Percentiles rank a stretch among this genome's conserved stretches.
These are phyloP conservation scores for Termitomyces sp. DNA, from an alignment of 768 basidiomycete species.

Conservation along the genomic window DNA sequence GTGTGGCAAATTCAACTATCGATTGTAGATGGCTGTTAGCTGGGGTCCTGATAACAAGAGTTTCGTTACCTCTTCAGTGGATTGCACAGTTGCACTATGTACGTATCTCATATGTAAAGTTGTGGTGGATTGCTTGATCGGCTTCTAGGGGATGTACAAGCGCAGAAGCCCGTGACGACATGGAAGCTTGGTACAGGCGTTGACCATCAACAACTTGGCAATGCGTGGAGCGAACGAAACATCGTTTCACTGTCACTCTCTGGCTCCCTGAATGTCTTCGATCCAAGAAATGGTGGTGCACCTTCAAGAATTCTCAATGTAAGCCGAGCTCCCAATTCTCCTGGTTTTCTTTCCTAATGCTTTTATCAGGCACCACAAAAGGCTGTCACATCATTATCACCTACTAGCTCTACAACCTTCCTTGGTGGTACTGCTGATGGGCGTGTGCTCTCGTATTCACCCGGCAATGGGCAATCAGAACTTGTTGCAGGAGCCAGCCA, in stretches of 20 bases:
- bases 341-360: neutral
- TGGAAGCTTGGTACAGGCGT: slow-evolving; percentile 78
- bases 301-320: slow-evolving; percentile 62
- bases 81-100: slow-evolving; percentile 88
- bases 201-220: slow-evolving; percentile 81
- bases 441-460: slow-evolving; percentile 62
- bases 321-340: slow-evolving; percentile 13
- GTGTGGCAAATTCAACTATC: neutral
- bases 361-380: slow-evolving; percentile 70
- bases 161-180: slow-evolving; percentile 58
- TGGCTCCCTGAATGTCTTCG: slow-evolving; percentile 80
- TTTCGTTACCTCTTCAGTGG: slow-evolving; percentile 80
- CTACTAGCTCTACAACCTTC: slow-evolving; percentile 54
- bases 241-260: slow-evolving; percentile 83
- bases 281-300: slow-evolving; percentile 61
- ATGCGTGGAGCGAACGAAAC: slow-evolving; percentile 72
- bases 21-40: slow-evolving; percentile 59
- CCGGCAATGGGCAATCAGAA: slow-evolving; percentile 39
- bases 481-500: slow-evolving; percentile 64
- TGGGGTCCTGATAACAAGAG: slow-evolving; percentile 77
- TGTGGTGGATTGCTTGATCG: neutral
- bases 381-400: slow-evolving; percentile 63
- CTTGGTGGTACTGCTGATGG: slow-evolving; percentile 81
- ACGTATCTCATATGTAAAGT: slow-evolving; percentile 18
- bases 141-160: slow-evolving; percentile 78